A percentile compares a stretch with the other conserved stretches of the same genome.
Evolutionary conservation across 371 early-diverging fungal genomes (phyloP).

Genomic region (Syncephalastrum sp.): DNA sequence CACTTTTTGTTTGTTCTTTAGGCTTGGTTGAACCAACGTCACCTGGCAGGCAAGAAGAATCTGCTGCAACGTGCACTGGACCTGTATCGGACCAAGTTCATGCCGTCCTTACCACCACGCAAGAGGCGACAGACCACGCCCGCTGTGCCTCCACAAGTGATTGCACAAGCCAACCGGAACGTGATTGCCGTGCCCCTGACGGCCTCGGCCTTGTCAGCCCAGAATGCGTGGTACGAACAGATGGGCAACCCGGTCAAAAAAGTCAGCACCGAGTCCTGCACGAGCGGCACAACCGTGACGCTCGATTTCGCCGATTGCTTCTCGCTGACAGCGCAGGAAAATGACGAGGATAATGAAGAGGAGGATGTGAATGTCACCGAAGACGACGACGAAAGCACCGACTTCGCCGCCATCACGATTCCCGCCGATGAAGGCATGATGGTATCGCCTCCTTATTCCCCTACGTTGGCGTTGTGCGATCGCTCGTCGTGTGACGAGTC

Average conservation of each 20-base stretch:
- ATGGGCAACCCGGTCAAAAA: conserved; percentile 9
- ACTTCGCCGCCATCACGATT: too few species aligned
- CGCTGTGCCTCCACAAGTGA: conserved; percentile 21
- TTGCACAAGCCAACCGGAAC: conserved; percentile 4
- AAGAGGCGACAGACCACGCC: conserved; percentile 28
- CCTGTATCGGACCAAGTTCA: conserved; percentile 42
- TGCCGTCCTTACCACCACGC: conserved; percentile 46
- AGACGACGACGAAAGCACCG: too few species aligned
- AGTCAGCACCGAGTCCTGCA: conserved; percentile 22
- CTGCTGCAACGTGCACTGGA: conserved; percentile 52
- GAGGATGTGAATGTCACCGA: not conserved
- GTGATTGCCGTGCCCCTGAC: conserved; percentile 26
- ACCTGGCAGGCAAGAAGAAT: conserved; percentile 43
- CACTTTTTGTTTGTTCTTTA: conserved; percentile 11
- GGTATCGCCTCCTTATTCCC: conserved; percentile 2
- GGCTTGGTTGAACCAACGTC: conserved; percentile 51
- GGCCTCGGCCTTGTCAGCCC: conserved; percentile 36
- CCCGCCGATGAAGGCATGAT: conserved; percentile 1
- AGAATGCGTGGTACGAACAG: conserved; percentile 35
- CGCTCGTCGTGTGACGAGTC: conserved; percentile 24
- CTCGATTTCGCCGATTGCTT: conserved; percentile 44
- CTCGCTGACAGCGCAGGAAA: conserved; percentile 38
- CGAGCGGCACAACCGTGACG: conserved; percentile 34
- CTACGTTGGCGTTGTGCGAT: conserved; percentile 11
- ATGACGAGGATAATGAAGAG: conserved; percentile 10